Base-by-base conservation (phyloP, 2,329 filamentous ascomycete species). In the Fusarium buharicum region DNA sequence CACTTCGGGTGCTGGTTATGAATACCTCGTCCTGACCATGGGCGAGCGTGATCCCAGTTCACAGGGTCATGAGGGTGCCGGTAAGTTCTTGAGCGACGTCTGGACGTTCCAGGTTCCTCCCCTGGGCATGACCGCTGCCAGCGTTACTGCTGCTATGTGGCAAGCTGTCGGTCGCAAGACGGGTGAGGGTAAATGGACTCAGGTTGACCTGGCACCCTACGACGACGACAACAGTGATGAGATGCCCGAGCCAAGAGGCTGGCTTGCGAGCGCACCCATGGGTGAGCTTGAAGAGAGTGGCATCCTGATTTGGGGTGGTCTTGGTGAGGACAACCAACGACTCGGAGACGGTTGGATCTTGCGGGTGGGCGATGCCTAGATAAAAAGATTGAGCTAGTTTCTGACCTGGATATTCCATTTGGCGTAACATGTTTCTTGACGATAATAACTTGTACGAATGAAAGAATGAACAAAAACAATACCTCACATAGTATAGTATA, bases 291-390 rank as follows among this genome's bases (percentile, higher is more conserved):
- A 88, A 72, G 83, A 85, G 71, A 82, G 79, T 33, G 84, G 79
- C 4, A 77, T 90, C 12, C 72, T 90, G 24, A 66, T 90, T 11
- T 87, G 85, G 77, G 88, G 88, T 31, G 87, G 87, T 1, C 48
- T 88, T 52, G 77, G 79, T 39, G 81, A 80, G 34, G 75, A 76
- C 16, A 84, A 84, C 60, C 73, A 76, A 66, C 76, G 83, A 40
- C 70, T 87, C 39, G 84, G 82, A 33, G 86, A 90, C 72, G 87
- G 84, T 3, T 90, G 87, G 86, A 84, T 90, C 43, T 75, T 90
- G 67, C 80, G 84, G 56, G 74, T 89, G 55, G 80, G 77, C n/a
- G 68, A 67, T 24, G 34, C 38, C 43, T 50, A 66, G 51, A 39
- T 43, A 40, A 13, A 30, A 62, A 50, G 37, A 27, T 31, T 33